Evolutionary conservation across 768 basidiomycete genomes (phyloP).

Genomic region (Hirschioporus abietinus): DNA sequence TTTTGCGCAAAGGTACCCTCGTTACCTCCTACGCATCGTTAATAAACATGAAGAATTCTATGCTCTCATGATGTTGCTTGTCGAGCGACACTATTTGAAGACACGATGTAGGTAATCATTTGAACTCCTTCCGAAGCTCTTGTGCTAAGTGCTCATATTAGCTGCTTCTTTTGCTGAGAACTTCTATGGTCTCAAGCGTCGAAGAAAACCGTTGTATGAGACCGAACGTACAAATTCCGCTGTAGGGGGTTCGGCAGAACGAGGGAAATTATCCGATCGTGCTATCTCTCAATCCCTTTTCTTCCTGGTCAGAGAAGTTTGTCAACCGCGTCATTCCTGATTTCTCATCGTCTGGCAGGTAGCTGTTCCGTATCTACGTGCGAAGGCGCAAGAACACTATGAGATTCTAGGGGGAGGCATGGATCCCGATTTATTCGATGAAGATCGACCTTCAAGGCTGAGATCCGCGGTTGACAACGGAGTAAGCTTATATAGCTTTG

Average conservation of each 20-base stretch:
- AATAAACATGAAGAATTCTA: conserved; percentile 98
- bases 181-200: conserved; percentile 88
- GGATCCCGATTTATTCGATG: conserved; percentile 59
- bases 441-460: conserved; percentile 22
- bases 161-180: conserved; percentile 94
- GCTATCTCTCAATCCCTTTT: conserved; percentile 77
- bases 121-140: not conserved
- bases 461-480: not conserved
- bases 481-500: not conserved
- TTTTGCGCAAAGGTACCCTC: conserved; percentile 90
- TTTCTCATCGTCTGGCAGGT: conserved; percentile 43
- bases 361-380: conserved; percentile 82
- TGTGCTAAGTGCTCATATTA: conserved; percentile 24
- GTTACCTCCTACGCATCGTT: conserved; percentile 85
- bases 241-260: conserved; percentile 56
- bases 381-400: conserved; percentile 86
- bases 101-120: conserved; percentile 47
- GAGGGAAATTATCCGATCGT: conserved; percentile 56
- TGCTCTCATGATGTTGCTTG: conserved; percentile 78
- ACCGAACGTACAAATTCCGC: conserved; percentile 63
- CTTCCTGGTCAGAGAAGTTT: conserved; percentile 58
- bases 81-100: conserved; percentile 90
- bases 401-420: conserved; percentile 85
- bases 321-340: not conserved
- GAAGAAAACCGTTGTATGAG: conserved; percentile 65